These are phyloP conservation scores for Beverwykella pulmonaria DNA, from an alignment of 495 filamentous ascomycete species.

Conservation along the genomic window DNA sequence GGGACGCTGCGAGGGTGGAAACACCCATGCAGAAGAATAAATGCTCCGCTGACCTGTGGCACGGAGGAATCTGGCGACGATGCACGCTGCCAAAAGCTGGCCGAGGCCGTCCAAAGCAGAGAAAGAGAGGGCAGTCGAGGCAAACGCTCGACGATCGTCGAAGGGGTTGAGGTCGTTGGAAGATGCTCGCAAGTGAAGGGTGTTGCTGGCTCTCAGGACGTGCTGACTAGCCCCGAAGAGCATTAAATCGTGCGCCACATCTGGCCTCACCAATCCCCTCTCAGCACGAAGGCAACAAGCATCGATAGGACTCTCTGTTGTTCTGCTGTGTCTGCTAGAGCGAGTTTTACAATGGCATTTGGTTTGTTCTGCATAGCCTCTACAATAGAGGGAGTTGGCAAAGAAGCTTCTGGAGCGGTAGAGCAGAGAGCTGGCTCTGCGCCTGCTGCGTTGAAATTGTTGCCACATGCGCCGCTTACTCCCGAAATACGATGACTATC, in stretches of 20 bases:
- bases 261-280: too few relatives aligned
- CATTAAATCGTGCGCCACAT: not conserved
- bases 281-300: too few relatives aligned
- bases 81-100: not conserved
- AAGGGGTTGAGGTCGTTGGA: not conserved
- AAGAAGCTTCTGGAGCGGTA: too few relatives aligned
- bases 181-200: slow-evolving; percentile 16
- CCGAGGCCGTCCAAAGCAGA: not conserved
- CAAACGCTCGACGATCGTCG: not conserved
- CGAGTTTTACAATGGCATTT: too few relatives aligned
- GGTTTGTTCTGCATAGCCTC: too few relatives aligned
- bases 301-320: too few relatives aligned
- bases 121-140: not conserved
- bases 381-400: too few relatives aligned
- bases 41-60: slow-evolving; percentile 20
- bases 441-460: not conserved
- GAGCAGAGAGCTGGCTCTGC: too few relatives aligned
- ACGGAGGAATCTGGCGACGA: not conserved
- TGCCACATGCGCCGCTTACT: not conserved
- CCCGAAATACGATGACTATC: not conserved
- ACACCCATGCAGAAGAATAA: slow-evolving; percentile 19
- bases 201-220: slow-evolving; percentile 5
- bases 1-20: slow-evolving; percentile 11
- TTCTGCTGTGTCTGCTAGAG: too few relatives aligned
- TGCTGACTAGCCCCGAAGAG: not conserved